Evolutionary conservation across 2,329 filamentous ascomycete genomes (phyloP), one percentile per base, ranked within the genome.

Genomic region (Sclerotiophoma versabilis): DNA sequence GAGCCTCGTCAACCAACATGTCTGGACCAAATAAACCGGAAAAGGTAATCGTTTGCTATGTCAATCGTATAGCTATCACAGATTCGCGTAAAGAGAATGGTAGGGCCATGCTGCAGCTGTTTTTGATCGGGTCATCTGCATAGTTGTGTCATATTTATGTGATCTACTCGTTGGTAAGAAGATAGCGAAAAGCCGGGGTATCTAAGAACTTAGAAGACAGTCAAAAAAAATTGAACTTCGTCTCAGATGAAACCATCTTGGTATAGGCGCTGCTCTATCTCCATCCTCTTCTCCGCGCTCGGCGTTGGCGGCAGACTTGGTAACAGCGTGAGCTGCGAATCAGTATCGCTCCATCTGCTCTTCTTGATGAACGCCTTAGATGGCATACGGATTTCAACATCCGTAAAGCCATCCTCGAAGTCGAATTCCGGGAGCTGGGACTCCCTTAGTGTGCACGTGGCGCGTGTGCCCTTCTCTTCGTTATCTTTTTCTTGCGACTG

Each of bases 291-390:
- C 19, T 44, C 38, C 3, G 14, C 5, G 34, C 26, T 33, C 10
- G 51, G 45, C 17, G 51, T 49, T 5, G 33, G 17, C 10, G 51
- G 51, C 5, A 42, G 12, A 5, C 33, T 46, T 0, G 46, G 46
- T 15, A 55, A 15, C 7, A 55, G 34, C 8, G 52, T 55, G 10
- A 49, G 6, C 23, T 49, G 26, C 3, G 26, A 36, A 12, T 39
- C 45, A 7, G 39, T 29, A 11, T 29, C 46, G 34, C 51, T 54
- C 52, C 52, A 55, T 4, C 46, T 34, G n/a, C 6, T 30, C 27
- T 42, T 42, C 41, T 45, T 45, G 23, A 49, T n/a, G n/a, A 30
- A 20, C 14, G 45, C 45, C 12, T 42, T 41, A 1, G 23, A n/a
- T 15, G 52, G 45, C 33, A 44, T 44, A 5, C 27, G 14, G 12